These are phyloP conservation scores for Entomortierella chlamydospora DNA, from an alignment of 192 early-diverging fungal genomes.

Conservation along the genomic window DNA sequence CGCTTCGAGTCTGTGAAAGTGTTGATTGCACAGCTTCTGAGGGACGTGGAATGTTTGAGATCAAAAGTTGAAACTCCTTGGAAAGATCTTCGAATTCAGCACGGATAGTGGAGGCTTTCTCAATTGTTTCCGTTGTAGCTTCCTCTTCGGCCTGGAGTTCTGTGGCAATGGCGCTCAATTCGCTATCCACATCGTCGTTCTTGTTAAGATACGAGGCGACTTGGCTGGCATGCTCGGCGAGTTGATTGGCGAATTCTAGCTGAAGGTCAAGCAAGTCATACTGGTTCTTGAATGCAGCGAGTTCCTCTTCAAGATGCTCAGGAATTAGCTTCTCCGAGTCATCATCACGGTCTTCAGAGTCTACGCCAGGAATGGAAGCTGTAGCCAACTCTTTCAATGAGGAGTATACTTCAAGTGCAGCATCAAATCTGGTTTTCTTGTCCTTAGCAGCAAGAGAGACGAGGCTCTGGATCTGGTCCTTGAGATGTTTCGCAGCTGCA, in stretches of 20 bases:
- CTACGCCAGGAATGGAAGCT: background rate
- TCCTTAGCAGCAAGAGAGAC: slow-evolving; percentile 13
- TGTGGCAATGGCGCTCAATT: slow-evolving; percentile 7
- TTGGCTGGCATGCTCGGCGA: slow-evolving; percentile 20
- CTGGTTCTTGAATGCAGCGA: slow-evolving; percentile 21
- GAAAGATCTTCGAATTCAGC: slow-evolving; percentile 1
- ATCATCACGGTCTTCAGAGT: background rate
- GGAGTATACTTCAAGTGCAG: slow-evolving; percentile 8
- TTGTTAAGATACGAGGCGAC: slow-evolving; percentile 26
- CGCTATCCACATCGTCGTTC: slow-evolving; percentile 15
- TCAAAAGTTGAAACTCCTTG: slow-evolving; percentile 2
- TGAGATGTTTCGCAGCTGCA: slow-evolving; percentile 10
- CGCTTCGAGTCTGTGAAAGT: background rate
- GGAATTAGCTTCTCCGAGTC: background rate
- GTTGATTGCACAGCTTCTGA: background rate
- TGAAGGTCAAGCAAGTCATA: slow-evolving; percentile 21
- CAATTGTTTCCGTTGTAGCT: slow-evolving; percentile 12
- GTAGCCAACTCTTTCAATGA: slow-evolving; percentile 1
- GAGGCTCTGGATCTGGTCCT: slow-evolving; percentile 25
- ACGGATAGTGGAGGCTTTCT: background rate
- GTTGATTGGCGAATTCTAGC: slow-evolving; percentile 11
- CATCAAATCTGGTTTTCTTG: slow-evolving; percentile 10
- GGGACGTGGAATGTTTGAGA: slow-evolving; percentile 8
- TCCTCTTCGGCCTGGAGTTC: slow-evolving; percentile 34
- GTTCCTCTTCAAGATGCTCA: slow-evolving; percentile 15